Percentiles rank a stretch among this genome's conserved stretches.
Conservation (phyloP, 2,329 filamentous ascomycete genomes). For the Akanthomyces uredinophilus region DNA sequence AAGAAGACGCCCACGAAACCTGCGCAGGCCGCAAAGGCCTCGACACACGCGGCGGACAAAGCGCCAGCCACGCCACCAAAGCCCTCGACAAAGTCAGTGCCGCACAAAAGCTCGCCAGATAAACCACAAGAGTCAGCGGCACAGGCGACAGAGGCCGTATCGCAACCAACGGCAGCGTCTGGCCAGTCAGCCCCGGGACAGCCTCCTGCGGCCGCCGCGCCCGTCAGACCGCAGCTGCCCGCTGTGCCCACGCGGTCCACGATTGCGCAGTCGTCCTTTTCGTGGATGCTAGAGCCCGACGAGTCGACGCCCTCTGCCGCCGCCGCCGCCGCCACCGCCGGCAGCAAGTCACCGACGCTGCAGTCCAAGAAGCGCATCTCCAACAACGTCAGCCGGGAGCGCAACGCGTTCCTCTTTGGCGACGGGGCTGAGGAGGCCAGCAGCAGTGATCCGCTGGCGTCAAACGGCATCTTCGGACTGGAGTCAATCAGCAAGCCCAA, state of each 20-base stretch:
- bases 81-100: background rate
- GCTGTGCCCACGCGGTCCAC: slow-evolving; percentile 56
- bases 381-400: slow-evolving; percentile 44
- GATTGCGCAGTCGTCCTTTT: slow-evolving; percentile 69
- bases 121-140: background rate
- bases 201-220: slow-evolving; percentile 20
- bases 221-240: slow-evolving; percentile 24
- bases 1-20: background rate
- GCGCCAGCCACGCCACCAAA: background rate
- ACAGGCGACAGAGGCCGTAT: background rate
- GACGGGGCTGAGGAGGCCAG: slow-evolving; percentile 34
- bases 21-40: background rate
- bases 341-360: slow-evolving; percentile 27
- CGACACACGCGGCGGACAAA: background rate
- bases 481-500: slow-evolving; percentile 39
- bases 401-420: slow-evolving; percentile 56
- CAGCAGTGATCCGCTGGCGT: slow-evolving; percentile 31
- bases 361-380: slow-evolving; percentile 36
- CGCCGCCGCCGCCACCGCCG: slow-evolving; percentile 14
- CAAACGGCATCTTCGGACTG: slow-evolving; percentile 51
- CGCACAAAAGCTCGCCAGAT: too few relatives aligned
- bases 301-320: slow-evolving; percentile 25
- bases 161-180: background rate
- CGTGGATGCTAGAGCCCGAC: slow-evolving; percentile 69
- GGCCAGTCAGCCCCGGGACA: background rate